Base-by-base conservation (phyloP, 495 filamentous ascomycete genomes). In the Penicillium pulvis region DNA sequence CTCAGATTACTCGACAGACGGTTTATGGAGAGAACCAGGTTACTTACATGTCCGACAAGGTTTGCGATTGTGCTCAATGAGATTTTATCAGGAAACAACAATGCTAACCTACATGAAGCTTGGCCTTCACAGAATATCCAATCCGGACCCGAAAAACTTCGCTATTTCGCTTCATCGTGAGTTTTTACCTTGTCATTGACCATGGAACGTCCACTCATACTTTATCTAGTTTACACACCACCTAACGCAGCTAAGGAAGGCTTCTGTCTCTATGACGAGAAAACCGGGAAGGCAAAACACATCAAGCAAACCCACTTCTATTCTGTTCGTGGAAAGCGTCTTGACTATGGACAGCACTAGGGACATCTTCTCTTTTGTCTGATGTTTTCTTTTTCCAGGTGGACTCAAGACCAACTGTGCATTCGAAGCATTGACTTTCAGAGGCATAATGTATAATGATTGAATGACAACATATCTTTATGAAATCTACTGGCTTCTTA, bases 151-250 rank as follows among this genome's bases (percentile, higher is more conserved):
- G 4, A 76, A 82, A 51, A 83, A 92, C 58, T 83, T 86, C 62
- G 93, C 93, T 58, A 86, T 97, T 53, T 94, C 91, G 35, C 75
- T 97, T 45, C 93, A 97, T 75, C 71, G 88, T 90, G 81, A 68
- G 88, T 82, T 61, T 10, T 24, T 19, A 23, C 6, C 50, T 45
- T 20, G 28, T 28, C 2, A 23, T 23, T n/a, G 26, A 7, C 12
- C 39, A n/a, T 24, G 6, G 44, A 17, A 47, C 33, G 16, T 41
- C 16, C 14, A 16, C 53, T 59, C 26, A 66, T 53, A 51, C 19
- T 6, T 35, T 19, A 11, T 60, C 53, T 60, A 91, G 88, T 97
- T 45, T 96, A 96, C 67, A 95, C 92, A 1, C 93, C 93, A 44
- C 92, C 93, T 6, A 93, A 95, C 64, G 91, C 92, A 4, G 88